Base-by-base conservation (phyloP, 805 yeast genomes). In the Metschnikowia drakensbergensis region DNA sequence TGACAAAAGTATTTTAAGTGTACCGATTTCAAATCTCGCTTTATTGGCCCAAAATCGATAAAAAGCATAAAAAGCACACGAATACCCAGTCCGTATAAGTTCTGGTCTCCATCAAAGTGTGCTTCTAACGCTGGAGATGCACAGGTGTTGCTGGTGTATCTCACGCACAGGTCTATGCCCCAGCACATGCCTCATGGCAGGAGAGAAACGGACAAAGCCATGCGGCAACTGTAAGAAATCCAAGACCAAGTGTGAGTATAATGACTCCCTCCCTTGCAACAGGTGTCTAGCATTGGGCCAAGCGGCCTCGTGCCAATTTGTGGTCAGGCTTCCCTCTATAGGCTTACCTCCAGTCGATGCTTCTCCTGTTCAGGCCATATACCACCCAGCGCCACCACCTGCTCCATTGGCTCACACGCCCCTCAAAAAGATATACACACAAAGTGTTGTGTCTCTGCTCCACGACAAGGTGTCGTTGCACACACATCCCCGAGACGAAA, bases 211-310 rank as follows among this genome's bases (percentile, higher is more conserved):
- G 39, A 73, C 76, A 11, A 82, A 79, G 58, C 88, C 89, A 3
- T 84, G 90, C 61, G 71, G 79, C 25, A 72, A 74, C 55, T 84
- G 90, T 60, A 75, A 86, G 48, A 71, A 71, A 58, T 72, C 84
- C 23, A 84, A 84, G 63, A 82, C 83, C 27, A 81, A 76, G 61
- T 84, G 90, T 56, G 74, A 73, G 34, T 81, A 81, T 57, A 56
- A 67, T 5, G 69, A 67, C 2, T 54, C 63, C 2, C 64, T 77
- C 45, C 83, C 84, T 1, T 84, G 90, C 60, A 77, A 75, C 52
- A 60, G 87, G 48, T 84, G 90, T 59, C 54, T 69, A 11, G 72
- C 74, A 34, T 72, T 68, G 17, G 79, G 79, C 13, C 69, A 78
- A 28, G 76, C 74, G 3, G 52, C 58, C 13, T 58, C 58, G 39